A percentile compares a stretch with the other conserved stretches of the same genome.
Conservation (phyloP, 2,329 filamentous ascomycete species). For the Cladophialophora carrionii region DNA sequence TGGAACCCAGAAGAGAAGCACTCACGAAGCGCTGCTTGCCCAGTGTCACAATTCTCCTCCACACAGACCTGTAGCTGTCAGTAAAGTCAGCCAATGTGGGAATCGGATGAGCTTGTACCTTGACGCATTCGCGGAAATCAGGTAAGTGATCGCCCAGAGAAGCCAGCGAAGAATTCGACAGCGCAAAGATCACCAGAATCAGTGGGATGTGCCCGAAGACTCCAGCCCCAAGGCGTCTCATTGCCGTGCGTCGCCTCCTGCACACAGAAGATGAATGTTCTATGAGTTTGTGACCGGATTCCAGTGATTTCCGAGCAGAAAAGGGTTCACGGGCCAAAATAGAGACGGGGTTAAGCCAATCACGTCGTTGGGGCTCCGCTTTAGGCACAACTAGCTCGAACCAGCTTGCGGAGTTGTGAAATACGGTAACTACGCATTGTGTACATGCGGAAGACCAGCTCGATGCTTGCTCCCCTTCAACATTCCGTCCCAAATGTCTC, state of each 20-base stretch:
- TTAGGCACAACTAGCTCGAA: not conserved
- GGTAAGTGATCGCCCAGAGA: slow-evolving; percentile 83
- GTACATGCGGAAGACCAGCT: too few relatives aligned
- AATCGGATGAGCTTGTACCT: slow-evolving; percentile 58
- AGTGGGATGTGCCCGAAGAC: not conserved
- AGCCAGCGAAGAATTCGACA: slow-evolving; percentile 50
- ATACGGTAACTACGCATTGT: too few relatives aligned
- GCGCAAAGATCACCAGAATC: not conserved
- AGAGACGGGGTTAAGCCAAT: not conserved
- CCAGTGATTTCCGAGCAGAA: not conserved
- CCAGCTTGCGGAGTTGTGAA: too few relatives aligned
- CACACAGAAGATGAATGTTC: not conserved
- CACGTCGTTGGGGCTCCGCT: not conserved
- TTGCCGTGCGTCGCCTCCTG: not conserved
- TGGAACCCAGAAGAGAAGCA: slow-evolving; percentile 32
- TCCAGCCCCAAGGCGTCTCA: slow-evolving; percentile 1
- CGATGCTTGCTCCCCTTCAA: too few relatives aligned
- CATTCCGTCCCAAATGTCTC: too few relatives aligned
- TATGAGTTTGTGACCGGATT: not conserved
- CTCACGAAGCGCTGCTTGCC: slow-evolving; percentile 72
- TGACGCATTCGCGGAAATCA: slow-evolving; percentile 83
- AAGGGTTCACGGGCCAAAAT: not conserved
- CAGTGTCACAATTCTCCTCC: slow-evolving; percentile 73
- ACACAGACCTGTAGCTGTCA: slow-evolving; percentile 68
- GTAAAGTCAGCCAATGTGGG: slow-evolving; percentile 5